phyloP scores from a whole-genome alignment of 164 flowering plant genomes.

The Aristolochia contorta region DNA sequence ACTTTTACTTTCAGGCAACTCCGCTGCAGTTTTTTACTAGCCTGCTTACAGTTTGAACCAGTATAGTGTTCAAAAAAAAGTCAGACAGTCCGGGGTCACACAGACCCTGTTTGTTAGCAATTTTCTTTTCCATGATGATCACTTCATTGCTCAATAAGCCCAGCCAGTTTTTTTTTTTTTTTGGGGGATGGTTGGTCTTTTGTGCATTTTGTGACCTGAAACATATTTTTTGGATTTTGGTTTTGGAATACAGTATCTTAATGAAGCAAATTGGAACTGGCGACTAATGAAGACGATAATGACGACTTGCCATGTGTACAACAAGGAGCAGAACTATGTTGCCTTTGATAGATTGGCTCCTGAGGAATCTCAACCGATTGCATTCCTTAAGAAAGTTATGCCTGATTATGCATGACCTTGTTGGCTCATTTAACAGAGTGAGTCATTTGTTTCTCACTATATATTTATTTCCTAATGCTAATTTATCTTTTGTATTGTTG shows the following conservation, averaged over 20 bases:
- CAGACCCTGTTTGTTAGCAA: too few relatives aligned
- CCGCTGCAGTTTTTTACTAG: neutral
- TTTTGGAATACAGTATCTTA: constrained; percentile 49
- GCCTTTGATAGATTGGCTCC: constrained; percentile 63
- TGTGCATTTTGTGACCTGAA: too few relatives aligned
- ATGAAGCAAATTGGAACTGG: constrained; percentile 93
- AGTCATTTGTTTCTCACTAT: neutral
- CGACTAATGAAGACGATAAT: constrained; percentile 91
- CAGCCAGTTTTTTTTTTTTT: too few relatives aligned
- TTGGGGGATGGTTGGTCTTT: too few relatives aligned
- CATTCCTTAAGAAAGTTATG: constrained; percentile 69
- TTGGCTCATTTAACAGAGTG: constrained; percentile 2
- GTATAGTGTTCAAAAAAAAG: too few relatives aligned
- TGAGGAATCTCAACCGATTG: constrained; percentile 58
- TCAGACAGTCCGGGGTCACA: too few relatives aligned
- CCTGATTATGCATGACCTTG: constrained; percentile 61
- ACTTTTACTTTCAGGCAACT: neutral
- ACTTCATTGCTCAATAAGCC: too few relatives aligned
- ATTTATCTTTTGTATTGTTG: too few relatives aligned
- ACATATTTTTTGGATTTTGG: constrained; percentile 1
- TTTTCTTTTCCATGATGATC: too few relatives aligned
- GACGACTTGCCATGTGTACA: constrained; percentile 78
- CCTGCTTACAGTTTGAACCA: too few relatives aligned
- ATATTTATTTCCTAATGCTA: too few relatives aligned
- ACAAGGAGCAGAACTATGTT: constrained; percentile 52